Evolutionary conservation across 2,329 filamentous ascomycete genomes (phyloP).

Genomic region (Pseudogymnoascus sp.): DNA sequence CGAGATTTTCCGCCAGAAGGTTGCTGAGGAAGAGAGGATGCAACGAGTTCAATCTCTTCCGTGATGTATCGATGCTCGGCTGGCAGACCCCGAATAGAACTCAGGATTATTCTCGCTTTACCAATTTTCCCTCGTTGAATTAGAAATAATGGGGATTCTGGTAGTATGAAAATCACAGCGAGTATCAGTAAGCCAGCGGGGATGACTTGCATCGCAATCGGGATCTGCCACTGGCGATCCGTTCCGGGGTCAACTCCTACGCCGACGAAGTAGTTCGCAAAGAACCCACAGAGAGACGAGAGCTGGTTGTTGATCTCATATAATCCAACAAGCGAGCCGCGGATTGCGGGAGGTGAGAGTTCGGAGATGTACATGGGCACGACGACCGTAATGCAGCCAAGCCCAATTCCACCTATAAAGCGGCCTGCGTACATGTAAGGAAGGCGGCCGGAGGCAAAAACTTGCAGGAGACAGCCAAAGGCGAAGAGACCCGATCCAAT

Average conservation of each 20-base stretch:
- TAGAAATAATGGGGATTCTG: conserved; percentile 63
- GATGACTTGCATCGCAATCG: conserved; percentile 31
- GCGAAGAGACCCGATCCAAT: neutral
- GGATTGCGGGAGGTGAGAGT: conserved; percentile 21
- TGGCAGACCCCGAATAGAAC: neutral
- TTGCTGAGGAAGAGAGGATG: neutral
- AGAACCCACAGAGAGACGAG: conserved; percentile 21
- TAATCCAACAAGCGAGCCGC: conserved; percentile 23
- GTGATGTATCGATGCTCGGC: conserved; percentile 4
- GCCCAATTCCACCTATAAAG: conserved; percentile 21
- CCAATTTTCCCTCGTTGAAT: conserved; percentile 32
- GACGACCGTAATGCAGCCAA: conserved; percentile 21
- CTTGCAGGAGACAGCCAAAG: neutral
- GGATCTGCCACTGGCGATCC: conserved; percentile 28
- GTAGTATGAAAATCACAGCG: conserved; percentile 48
- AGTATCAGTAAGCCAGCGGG: conserved; percentile 27
- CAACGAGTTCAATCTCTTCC: conserved; percentile 2
- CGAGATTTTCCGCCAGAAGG: neutral
- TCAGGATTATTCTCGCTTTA: neutral
- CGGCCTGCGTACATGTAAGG: conserved; percentile 24
- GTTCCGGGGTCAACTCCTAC: conserved; percentile 14
- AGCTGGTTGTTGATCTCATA: conserved; percentile 26
- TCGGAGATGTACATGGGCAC: conserved; percentile 26
- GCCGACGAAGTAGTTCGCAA: conserved; percentile 23
- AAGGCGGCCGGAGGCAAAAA: conserved; percentile 13